These are phyloP conservation scores for Hibiscus mutabilis DNA, from an alignment of 345 rosid genomes.

Conservation along the genomic window DNA sequence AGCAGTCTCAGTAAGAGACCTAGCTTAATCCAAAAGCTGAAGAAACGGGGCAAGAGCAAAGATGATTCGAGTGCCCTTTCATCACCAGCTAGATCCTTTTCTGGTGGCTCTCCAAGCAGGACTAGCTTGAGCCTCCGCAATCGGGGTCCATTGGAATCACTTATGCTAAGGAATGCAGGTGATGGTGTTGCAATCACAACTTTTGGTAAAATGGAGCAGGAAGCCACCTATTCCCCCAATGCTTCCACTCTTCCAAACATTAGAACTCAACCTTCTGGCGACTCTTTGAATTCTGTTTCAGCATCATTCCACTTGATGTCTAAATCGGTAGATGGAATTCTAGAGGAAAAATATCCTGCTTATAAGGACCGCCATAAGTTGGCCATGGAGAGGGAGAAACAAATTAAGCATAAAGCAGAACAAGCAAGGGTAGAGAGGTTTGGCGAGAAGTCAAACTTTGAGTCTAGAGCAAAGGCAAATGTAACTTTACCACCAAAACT, in stretches of 20 bases:
- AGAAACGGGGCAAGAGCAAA: conserved; percentile 84
- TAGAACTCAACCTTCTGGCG: conserved; percentile 51
- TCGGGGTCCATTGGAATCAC: conserved; percentile 80
- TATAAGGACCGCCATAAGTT: conserved; percentile 88
- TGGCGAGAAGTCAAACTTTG: conserved; percentile 33
- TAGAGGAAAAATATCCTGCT: conserved; percentile 85
- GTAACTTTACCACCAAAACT: conserved; percentile 63
- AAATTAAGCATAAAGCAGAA: conserved; percentile 71
- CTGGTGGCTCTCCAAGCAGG: conserved; percentile 74
- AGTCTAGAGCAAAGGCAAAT: conserved; percentile 21
- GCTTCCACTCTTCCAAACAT: conserved; percentile 45
- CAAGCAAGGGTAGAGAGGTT: conserved; percentile 72
- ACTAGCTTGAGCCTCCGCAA: conserved; percentile 49
- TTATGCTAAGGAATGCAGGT: conserved; percentile 85
- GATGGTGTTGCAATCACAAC: conserved; percentile 78
- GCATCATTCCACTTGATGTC: conserved; percentile 87
- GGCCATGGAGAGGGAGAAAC: conserved; percentile 85
- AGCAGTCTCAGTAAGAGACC: conserved; percentile 73
- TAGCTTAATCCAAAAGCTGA: conserved; percentile 68
- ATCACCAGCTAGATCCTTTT: conserved; percentile 68
- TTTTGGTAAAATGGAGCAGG: conserved; percentile 68
- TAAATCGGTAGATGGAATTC: conserved; percentile 67
- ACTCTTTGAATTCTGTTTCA: conserved; percentile 54
- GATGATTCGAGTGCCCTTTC: conserved; percentile 70
- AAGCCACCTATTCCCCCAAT: conserved; percentile 51